These are phyloP conservation scores for Stagonosporopsis rhizophila DNA, from an alignment of 2,329 filamentous ascomycete genomes.

Conservation along the genomic window DNA sequence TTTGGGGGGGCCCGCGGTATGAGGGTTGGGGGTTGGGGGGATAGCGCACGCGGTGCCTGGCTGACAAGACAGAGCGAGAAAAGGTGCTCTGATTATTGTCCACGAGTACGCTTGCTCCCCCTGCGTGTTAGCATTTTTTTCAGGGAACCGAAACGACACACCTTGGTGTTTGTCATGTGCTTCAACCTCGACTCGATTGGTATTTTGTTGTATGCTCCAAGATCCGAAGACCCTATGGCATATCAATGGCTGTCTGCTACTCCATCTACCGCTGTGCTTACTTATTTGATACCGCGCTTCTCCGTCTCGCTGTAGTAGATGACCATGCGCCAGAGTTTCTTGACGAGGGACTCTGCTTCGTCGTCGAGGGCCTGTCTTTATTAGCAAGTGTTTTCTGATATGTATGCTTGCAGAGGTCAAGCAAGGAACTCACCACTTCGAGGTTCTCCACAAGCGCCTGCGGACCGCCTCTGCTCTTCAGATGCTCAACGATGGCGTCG, in stretches of 20 bases:
- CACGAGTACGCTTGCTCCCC: slow-evolving; percentile 3
- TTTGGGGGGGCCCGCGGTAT: no score
- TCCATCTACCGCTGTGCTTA: slow-evolving; percentile 13
- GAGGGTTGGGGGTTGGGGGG: not conserved
- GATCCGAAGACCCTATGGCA: slow-evolving; percentile 32
- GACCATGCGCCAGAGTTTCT: slow-evolving; percentile 97
- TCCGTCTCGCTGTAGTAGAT: slow-evolving; percentile 97
- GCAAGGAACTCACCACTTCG: slow-evolving; percentile 71
- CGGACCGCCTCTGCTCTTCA: slow-evolving; percentile 77
- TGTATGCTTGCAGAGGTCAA: not conserved
- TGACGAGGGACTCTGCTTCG: slow-evolving; percentile 90
- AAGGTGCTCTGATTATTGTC: not conserved
- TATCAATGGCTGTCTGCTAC: slow-evolving; percentile 24
- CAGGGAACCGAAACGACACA: not conserved
- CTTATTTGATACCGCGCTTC: slow-evolving; percentile 74
- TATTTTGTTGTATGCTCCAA: slow-evolving; percentile 23
- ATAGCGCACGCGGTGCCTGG: slow-evolving; percentile 6
- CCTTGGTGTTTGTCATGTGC: slow-evolving; percentile 1
- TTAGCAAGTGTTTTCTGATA: slow-evolving; percentile 1
- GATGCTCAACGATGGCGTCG: slow-evolving; percentile 87
- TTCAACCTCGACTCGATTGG: slow-evolving; percentile 17
- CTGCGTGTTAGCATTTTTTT: slow-evolving; percentile 1
- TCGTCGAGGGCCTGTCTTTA: slow-evolving; percentile 79
- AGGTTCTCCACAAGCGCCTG: slow-evolving; percentile 83
- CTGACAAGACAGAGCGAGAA: not conserved